Conservation (phyloP, 2,329 filamentous ascomycete species). For the Huntiella decipiens region DNA sequence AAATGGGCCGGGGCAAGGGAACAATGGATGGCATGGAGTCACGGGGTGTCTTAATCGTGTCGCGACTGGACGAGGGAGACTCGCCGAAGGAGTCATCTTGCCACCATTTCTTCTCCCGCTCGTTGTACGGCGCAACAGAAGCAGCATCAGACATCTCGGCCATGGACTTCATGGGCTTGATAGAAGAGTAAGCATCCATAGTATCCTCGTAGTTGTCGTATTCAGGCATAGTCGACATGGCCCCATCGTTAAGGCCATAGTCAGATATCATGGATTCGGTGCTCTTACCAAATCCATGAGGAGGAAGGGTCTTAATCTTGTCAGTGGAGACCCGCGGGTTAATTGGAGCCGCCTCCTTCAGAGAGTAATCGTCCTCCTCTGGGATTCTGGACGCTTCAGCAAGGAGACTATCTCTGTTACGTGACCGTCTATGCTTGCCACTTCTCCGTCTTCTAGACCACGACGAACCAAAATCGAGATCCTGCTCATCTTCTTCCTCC, state of each 20-base stretch:
- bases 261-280: constrained; percentile 10
- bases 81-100: constrained; percentile 2
- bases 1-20: constrained; percentile 1
- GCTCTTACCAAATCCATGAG: constrained; percentile 6
- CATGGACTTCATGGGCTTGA: constrained; percentile 4
- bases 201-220: constrained; percentile 3
- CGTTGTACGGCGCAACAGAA: constrained; percentile 1
- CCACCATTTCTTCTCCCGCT: constrained; percentile 6
- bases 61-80: background rate
- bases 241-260: constrained; percentile 8
- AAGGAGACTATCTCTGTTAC: background rate
- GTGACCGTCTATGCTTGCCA: constrained; percentile 4
- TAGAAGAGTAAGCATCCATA: constrained; percentile 4
- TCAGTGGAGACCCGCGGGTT: background rate
- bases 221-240: constrained; percentile 9
- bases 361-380: constrained; percentile 3
- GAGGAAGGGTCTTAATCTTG: constrained; percentile 3
- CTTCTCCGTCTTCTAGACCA: constrained; percentile 2
- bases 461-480: constrained; percentile 9
- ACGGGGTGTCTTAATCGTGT: background rate
- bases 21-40: too few species aligned
- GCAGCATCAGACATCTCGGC: constrained; percentile 9
- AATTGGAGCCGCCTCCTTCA: background rate
- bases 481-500: constrained; percentile 7
- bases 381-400: constrained; percentile 3